phyloP scores from a whole-genome alignment of 2,329 filamentous ascomycete genomes.

The Phoma sp. region DNA sequence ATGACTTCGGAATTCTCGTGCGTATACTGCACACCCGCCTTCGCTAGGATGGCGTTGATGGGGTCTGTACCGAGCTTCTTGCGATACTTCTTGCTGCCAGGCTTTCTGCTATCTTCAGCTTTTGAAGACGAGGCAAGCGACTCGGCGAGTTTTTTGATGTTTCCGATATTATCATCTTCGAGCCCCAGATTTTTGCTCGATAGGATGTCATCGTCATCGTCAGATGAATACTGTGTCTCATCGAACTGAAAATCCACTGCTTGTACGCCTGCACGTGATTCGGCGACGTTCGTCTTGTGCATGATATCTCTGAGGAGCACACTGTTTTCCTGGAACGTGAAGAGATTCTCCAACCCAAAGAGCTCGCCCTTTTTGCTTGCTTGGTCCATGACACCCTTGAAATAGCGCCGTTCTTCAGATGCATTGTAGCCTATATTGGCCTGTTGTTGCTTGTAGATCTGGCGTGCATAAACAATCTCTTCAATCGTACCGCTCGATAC shows the following conservation, averaged over 20 bases:
- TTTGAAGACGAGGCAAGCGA: slow-evolving; percentile 26
- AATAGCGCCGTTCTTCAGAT: slow-evolving; percentile 89
- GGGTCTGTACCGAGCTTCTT: slow-evolving; percentile 61
- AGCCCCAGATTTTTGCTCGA: slow-evolving; percentile 37
- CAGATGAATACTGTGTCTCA: slow-evolving; percentile 36
- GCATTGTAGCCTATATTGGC: slow-evolving; percentile 97
- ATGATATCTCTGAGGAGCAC: slow-evolving; percentile 92
- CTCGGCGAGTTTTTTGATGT: slow-evolving; percentile 62
- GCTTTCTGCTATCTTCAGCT: slow-evolving; percentile 24
- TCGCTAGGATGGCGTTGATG: slow-evolving; percentile 85
- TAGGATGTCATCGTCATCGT: slow-evolving; percentile 32
- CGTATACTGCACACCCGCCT: slow-evolving; percentile 90
- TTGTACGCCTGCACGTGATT: slow-evolving; percentile 82
- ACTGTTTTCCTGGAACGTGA: slow-evolving; percentile 79
- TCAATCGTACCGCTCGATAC: slow-evolving; percentile 92
- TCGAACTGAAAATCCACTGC: slow-evolving; percentile 73
- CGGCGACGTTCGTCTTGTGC: slow-evolving; percentile 97
- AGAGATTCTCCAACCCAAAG: slow-evolving; percentile 87
- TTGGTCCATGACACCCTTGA: slow-evolving; percentile 89
- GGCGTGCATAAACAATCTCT: slow-evolving; percentile 94
- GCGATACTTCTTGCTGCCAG: slow-evolving; percentile 44
- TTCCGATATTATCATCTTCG: slow-evolving; percentile 53
- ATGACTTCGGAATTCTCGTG: slow-evolving; percentile 97
- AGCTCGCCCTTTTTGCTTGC: slow-evolving; percentile 87
- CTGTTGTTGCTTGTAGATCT: slow-evolving; percentile 99